Evolutionary conservation across 2,329 filamentous ascomycete species (phyloP), one percentile per base, ranked within the genome.

Genomic region (Thelonectria rubi): DNA sequence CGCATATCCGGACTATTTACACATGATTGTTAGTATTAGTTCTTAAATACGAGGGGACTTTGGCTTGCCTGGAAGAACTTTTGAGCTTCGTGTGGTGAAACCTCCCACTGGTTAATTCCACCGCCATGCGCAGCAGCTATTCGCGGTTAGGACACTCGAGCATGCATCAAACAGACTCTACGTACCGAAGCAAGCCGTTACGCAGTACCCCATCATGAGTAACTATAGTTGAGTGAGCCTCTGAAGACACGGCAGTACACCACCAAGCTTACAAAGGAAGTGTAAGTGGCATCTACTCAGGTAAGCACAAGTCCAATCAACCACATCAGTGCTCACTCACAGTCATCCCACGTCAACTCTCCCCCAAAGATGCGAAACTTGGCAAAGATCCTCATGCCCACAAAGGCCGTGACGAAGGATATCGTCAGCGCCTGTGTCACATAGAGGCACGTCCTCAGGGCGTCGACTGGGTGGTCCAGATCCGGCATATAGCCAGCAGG

Each of bases 1-100:
- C 10, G 77, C 77, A 55, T 81, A 82, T 47, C 76, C 72, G 12
- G 73, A 74, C 77, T 81, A 32, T 26, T 26, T 12, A 24, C 5
- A 14, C 1, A 1, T 24, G n/a, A 15, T 0, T 15, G 34, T 64
- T 37, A 64, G 62, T n/a, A 30, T 15, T 10, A 6, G 15, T 2
- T 15, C 2, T 2, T 24, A 1, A 2, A 1, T 7, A 1, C 18
- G 2, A 1, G 2, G 5, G 2, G 3, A 5, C 15, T 14, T 1
- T 6, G 7, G 42, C 58, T 39, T 55, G 78, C 78, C 66, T 79
- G 74, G n/a, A 73, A 67, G 55, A 78, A 81, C 2, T 67, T 62
- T 12, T 75, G 64, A 3, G 73, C 64, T 5, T 78, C 12, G 3
- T 68, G 62, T 1, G 64, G 55, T 69, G 71, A 48, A 54, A 71